Percentiles rank a stretch among this genome's conserved stretches.
phyloP scores from a whole-genome alignment of 768 basidiomycete genomes.

The Kwoniella mangroviensis region DNA sequence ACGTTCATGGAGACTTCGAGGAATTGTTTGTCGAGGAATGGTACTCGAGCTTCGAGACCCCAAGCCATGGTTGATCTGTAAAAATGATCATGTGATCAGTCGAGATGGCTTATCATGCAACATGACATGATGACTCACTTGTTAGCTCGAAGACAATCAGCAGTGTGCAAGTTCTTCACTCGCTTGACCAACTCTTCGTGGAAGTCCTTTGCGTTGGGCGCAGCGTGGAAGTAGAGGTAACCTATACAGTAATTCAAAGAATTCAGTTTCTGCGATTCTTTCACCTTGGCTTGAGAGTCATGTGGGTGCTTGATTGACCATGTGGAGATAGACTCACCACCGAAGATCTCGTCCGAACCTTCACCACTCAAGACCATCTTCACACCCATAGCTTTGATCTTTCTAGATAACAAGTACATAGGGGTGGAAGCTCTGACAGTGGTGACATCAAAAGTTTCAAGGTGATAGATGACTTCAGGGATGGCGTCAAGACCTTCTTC shows the following conservation, averaged over 20 bases:
- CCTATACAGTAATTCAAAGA: slow-evolving; percentile 59
- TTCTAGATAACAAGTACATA: slow-evolving; percentile 96
- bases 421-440: slow-evolving; percentile 97
- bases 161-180: slow-evolving; percentile 95
- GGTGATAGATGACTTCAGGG: slow-evolving; percentile 95
- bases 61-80: slow-evolving; percentile 95
- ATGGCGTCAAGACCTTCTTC: slow-evolving; percentile 97
- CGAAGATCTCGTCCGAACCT: slow-evolving; percentile 95
- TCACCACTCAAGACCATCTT: slow-evolving; percentile 99
- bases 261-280: not conserved
- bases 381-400: slow-evolving; percentile 99
- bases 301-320: too few species aligned
- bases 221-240: slow-evolving; percentile 99
- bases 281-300: too few species aligned
- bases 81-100: not conserved
- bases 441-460: slow-evolving; percentile 98
- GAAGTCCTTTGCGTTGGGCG: slow-evolving; percentile 83
- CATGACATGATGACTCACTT: slow-evolving; percentile 65
- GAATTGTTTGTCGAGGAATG: slow-evolving; percentile 97
- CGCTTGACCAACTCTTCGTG: slow-evolving; percentile 93
- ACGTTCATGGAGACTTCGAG: slow-evolving; percentile 91
- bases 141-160: slow-evolving; percentile 97
- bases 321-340: slow-evolving; percentile 64
- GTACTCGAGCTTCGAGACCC: slow-evolving; percentile 97
- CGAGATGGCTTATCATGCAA: slow-evolving; percentile 10